Evolutionary conservation across 495 filamentous ascomycete species (phyloP).

Genomic region (Xylaria acuta): DNA sequence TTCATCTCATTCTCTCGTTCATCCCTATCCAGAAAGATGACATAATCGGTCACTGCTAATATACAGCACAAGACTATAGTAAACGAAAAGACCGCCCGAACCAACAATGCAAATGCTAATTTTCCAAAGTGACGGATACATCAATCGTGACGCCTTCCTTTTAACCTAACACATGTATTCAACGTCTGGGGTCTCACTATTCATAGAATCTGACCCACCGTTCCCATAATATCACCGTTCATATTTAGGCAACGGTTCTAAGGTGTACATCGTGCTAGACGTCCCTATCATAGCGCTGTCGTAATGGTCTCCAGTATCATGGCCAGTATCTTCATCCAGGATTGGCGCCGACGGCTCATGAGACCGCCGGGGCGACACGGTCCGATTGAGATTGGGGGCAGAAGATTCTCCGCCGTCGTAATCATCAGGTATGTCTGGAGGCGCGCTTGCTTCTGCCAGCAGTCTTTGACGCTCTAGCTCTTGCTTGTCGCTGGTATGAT

Average conservation of each 20-base stretch:
- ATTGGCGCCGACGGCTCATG: constrained; percentile 69
- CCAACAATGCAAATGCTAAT: constrained; percentile 19
- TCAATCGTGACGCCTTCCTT: neutral
- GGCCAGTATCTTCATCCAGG: constrained; percentile 68
- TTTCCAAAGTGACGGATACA: constrained; percentile 1
- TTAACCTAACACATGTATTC: neutral
- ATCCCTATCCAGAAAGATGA: constrained; percentile 13
- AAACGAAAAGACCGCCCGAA: neutral
- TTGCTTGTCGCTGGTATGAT: constrained; percentile 77
- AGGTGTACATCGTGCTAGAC: constrained; percentile 27
- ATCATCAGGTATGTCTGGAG: constrained; percentile 58
- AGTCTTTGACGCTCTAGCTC: constrained; percentile 80
- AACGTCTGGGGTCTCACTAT: neutral
- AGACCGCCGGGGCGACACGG: constrained; percentile 20
- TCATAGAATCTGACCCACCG: neutral
- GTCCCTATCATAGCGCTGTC: constrained; percentile 33
- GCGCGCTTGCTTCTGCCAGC: constrained; percentile 74
- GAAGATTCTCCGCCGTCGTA: constrained; percentile 43
- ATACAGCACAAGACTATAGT: constrained; percentile 15
- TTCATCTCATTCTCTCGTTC: constrained; percentile 22
- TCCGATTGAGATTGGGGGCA: constrained; percentile 28
- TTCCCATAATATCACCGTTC: constrained; percentile 41
- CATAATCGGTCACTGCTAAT: constrained; percentile 6
- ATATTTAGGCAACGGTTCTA: constrained; percentile 54
- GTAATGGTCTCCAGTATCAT: constrained; percentile 46